A percentile compares a stretch with the other conserved stretches of the same genome.
Evolutionary conservation across 2,329 filamentous ascomycete species (phyloP).

Genomic region (Fusarium drepaniforme): DNA sequence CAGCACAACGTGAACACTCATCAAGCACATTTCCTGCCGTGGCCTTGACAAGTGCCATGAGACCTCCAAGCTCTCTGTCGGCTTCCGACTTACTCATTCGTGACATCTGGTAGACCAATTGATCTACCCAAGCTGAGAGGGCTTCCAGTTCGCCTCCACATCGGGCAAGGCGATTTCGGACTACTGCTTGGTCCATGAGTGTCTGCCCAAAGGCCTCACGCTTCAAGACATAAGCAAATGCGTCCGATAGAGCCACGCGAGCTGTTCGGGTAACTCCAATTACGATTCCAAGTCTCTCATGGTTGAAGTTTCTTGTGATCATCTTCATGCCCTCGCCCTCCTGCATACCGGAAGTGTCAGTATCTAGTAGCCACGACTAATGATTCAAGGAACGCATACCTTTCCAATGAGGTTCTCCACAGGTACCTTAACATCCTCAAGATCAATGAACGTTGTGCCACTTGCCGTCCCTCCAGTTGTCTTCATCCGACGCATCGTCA

Average conservation of each 20-base stretch:
- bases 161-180: not conserved
- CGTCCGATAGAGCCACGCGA: not conserved
- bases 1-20: not conserved
- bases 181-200: not conserved
- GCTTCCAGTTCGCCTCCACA: not conserved
- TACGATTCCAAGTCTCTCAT: not conserved
- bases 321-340: not conserved
- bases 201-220: not conserved
- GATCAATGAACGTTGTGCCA: not conserved
- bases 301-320: not conserved
- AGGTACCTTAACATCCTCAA: not conserved
- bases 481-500: not conserved
- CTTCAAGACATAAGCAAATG: not conserved
- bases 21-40: not conserved
- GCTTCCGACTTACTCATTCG: no score
- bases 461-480: not conserved
- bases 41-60: not conserved
- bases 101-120: not conserved
- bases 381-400: not conserved
- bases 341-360: no score
- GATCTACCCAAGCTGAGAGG: not conserved
- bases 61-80: not conserved
- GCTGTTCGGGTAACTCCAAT: not conserved
- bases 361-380: no score
- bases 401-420: not conserved